Evolutionary conservation across 2,329 filamentous ascomycete species (phyloP).

Genomic region (Aspergillus costaricaensis): DNA sequence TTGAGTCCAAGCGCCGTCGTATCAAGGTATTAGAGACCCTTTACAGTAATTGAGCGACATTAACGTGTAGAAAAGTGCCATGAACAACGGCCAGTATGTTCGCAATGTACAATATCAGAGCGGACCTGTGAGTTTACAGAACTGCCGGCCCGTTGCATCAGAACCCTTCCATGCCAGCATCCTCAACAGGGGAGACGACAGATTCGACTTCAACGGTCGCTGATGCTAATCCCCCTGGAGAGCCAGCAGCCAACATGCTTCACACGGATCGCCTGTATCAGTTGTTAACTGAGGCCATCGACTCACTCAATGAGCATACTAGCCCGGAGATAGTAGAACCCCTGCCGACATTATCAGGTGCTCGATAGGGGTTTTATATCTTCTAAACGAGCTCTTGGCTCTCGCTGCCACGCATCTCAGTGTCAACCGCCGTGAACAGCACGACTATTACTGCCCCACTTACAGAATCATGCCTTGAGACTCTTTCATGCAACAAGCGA

Average conservation of each 20-base stretch:
- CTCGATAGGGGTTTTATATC: constrained; percentile 37
- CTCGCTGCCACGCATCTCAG: constrained; percentile 48
- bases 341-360: background rate
- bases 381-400: constrained; percentile 52
- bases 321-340: background rate
- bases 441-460: constrained; percentile 32
- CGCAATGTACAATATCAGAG: constrained; percentile 29
- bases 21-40: constrained; percentile 32
- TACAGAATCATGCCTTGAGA: constrained; percentile 29
- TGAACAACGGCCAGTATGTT: constrained; percentile 32
- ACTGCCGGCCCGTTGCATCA: background rate
- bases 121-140: constrained; percentile 16
- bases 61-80: constrained; percentile 28
- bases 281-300: constrained; percentile 16
- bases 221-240: background rate
- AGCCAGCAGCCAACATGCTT: constrained; percentile 25
- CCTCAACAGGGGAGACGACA: too few species aligned
- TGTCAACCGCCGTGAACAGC: constrained; percentile 42
- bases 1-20: constrained; percentile 41
- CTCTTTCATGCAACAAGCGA: constrained; percentile 14
- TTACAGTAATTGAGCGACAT: background rate
- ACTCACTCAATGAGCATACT: background rate
- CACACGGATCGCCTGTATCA: constrained; percentile 33
- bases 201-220: too few species aligned
- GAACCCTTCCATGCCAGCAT: background rate